Base-by-base conservation (phyloP, 306 rosid species). In the Abrus precatorius region DNA sequence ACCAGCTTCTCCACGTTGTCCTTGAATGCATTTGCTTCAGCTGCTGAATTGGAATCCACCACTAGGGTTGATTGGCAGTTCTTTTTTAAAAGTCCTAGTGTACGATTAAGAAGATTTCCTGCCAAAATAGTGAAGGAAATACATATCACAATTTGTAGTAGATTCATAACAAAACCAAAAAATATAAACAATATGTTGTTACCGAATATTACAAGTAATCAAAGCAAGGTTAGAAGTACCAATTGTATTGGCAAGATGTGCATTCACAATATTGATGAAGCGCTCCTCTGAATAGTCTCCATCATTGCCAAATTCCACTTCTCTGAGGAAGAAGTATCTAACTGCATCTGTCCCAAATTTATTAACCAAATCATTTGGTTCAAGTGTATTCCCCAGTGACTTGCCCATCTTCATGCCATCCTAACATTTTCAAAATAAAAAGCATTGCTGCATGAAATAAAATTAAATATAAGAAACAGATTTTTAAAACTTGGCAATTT, bases 381-480 rank as follows among this genome's bases (percentile, higher is more conserved):
- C 99, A 75, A 91, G 94, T n/a, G 98, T 95, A 86, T 95, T 95
- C 57, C 99, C 99, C 38, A 93, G 85, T 5, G 99, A 89, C 80
- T 95, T 93, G 68, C 99, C 99, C 99, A 95, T 93, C 88, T 95
- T 95, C 99, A 91, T 84, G 80, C 99, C 99, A 90, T 93, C 99
- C 99, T 95, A 91, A 82, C 88, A 89, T 80, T 80, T 84, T 71
- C 90, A 87, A 90, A 85, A 86, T 83, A 86, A 88, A 91, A 95
- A 79, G 75, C 80, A 83, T 85, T 80, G 92, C 90, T 85, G 93
- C 90, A 90, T 92, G 84, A 91, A 84, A 87, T 88, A 66, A 87
- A 93, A 88, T 81, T 85, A 54, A 67, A 71, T 50, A 77, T 67
- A 88, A 83, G 90, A 89, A 85, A 84, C 34, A 75, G 74, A 74